phyloP scores from a whole-genome alignment of 441 rosid genomes.

The Raphanus hybrid region DNA sequence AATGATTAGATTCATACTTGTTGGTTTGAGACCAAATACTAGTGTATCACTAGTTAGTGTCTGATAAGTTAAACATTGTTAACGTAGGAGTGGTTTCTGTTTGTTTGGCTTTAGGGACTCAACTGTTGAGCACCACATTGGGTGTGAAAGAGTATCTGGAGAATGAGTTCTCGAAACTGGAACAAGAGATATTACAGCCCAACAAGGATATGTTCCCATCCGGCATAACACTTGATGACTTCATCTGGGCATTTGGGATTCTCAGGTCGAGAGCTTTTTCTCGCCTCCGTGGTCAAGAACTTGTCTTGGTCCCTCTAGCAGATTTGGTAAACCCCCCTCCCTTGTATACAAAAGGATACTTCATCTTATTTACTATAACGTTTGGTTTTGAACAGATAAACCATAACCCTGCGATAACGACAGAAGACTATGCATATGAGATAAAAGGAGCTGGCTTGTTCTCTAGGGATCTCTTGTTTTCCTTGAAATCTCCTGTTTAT shows the following conservation, averaged over 20 bases:
- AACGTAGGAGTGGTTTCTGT: neutral
- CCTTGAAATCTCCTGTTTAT: constrained; percentile 74
- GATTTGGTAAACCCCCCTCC: constrained; percentile 64
- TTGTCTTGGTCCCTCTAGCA: constrained; percentile 85
- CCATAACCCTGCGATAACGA: constrained; percentile 73
- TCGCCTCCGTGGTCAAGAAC: constrained; percentile 85
- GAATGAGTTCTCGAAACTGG: constrained; percentile 64
- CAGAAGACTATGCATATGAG: constrained; percentile 87
- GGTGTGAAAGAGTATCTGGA: constrained; percentile 71
- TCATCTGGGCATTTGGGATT: constrained; percentile 92
- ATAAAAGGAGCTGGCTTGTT: constrained; percentile 94
- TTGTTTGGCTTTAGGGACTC: constrained; percentile 62
- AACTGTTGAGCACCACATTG: constrained; percentile 72
- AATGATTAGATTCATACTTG: too few relatives aligned
- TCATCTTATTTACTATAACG: constrained; percentile 17
- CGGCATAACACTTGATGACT: constrained; percentile 64
- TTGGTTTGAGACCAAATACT: too few relatives aligned
- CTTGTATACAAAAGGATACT: neutral
- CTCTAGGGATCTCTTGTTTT: constrained; percentile 85
- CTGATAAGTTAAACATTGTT: neutral
- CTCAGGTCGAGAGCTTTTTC: constrained; percentile 91
- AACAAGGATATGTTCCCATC: constrained; percentile 67
- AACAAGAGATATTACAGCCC: constrained; percentile 69
- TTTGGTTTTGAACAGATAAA: constrained; percentile 66
- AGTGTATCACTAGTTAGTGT: too few relatives aligned